Conservation (phyloP, 768 basidiomycete species). For the Amanita pallidorosea region DNA sequence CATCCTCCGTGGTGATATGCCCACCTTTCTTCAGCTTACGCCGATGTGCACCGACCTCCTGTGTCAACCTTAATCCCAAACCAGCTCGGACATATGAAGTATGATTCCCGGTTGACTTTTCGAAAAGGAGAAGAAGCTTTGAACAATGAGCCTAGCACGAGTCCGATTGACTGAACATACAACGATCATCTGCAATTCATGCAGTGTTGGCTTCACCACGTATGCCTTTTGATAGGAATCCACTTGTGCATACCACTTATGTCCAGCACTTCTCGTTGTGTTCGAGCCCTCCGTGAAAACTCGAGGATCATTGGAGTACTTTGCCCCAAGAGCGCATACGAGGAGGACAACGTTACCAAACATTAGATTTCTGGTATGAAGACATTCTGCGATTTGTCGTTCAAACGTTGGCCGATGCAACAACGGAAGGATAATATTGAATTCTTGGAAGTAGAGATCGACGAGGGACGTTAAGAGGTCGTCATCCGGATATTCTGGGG, state of each 20-base stretch:
- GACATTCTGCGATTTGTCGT: constrained; percentile 34
- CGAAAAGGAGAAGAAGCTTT: constrained; percentile 46
- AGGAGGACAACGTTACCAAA: constrained; percentile 52
- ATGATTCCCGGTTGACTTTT: too few relatives aligned
- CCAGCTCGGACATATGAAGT: constrained; percentile 16
- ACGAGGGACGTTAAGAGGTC: constrained; percentile 55
- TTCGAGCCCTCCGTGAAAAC: constrained; percentile 27
- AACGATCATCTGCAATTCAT: too few relatives aligned
- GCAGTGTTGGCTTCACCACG: too few relatives aligned
- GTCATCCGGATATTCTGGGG: constrained; percentile 36
- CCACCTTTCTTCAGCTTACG: constrained; percentile 30
- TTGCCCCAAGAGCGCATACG: constrained; percentile 59
- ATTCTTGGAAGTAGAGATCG: constrained; percentile 53
- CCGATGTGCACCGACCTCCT: constrained; percentile 73
- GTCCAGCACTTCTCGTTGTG: constrained; percentile 15
- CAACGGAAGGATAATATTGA: constrained; percentile 52
- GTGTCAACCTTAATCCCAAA: constrained; percentile 48
- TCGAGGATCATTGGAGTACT: constrained; percentile 53
- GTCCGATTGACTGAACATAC: neutral
- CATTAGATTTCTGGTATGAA: constrained; percentile 44
- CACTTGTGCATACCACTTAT: too few relatives aligned
- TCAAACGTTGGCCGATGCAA: constrained; percentile 66
- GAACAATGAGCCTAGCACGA: neutral
- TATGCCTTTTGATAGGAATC: too few relatives aligned
- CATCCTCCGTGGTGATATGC: constrained; percentile 38